Conservation (phyloP, 2,329 filamentous ascomycete species). For the Diaporthe citrichinensis region DNA sequence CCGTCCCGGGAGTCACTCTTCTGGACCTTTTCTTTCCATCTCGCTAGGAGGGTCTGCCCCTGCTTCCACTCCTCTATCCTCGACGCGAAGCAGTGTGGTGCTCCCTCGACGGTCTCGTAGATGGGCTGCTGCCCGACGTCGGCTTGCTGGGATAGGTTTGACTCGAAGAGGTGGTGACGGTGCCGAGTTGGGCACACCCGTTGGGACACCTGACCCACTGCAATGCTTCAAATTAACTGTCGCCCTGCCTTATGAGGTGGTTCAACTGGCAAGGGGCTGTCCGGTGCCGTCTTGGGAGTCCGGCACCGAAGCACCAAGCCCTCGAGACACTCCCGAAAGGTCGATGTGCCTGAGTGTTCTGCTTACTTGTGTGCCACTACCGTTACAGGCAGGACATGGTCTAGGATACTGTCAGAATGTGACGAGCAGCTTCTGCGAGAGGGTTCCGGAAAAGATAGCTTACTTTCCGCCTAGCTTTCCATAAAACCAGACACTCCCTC, state of each 20-base stretch:
- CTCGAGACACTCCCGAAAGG: neutral
- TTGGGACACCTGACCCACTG: conserved; percentile 27
- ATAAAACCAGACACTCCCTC: conserved; percentile 12
- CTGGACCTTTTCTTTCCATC: no score
- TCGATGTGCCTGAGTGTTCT: neutral
- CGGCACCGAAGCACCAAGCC: neutral
- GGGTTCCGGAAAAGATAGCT: neutral
- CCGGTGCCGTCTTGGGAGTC: neutral
- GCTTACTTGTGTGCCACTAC: conserved; percentile 26
- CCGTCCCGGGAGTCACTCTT: no score
- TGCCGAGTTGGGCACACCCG: conserved; percentile 15
- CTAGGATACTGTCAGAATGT: neutral
- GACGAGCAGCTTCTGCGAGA: neutral
- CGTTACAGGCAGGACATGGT: conserved; percentile 22
- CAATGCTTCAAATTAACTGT: neutral
- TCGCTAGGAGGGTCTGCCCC: no score
- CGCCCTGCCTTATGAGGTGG: neutral
- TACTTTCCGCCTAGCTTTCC: conserved; percentile 28
- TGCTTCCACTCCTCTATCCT: neutral
- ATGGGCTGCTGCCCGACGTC: conserved; percentile 26
- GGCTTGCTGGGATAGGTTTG: neutral
- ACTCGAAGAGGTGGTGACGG: neutral
- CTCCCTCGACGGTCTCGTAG: neutral
- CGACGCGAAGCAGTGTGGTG: conserved; percentile 25
- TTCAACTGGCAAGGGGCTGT: neutral